Evolutionary conservation across 75 land plant species (phyloP), one percentile per base, ranked within the genome.

Genomic region (Selaginella moellendorffii): DNA sequence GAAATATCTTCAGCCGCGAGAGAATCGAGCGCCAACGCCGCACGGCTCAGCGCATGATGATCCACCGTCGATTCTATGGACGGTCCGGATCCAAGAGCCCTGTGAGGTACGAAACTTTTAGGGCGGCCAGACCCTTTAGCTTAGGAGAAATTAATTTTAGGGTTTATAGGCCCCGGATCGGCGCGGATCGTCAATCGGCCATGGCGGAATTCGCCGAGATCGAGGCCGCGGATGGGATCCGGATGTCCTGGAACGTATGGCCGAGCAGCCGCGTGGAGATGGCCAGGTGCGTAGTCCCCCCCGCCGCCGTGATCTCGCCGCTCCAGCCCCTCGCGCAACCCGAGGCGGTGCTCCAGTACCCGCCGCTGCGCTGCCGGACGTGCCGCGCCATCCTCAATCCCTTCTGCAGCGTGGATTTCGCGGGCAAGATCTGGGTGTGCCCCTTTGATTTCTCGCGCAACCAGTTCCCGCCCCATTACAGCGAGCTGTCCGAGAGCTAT

Each of bases 391-490:
- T 71, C 29, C 82, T 93, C 68, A 90, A 84, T 66, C 85, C 90
- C 53, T 89, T 70, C 65, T 59, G 66, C 20, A 81, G 85, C 52
- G 84, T 83, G 60, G 98, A 93, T 65, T 89, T 78, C 78, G 20
- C 69, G 62, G 85, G 83, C 65, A 86, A 83, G 82, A 78, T 93
- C 72, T 93, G 98, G 98, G 79, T 83, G 73, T 93, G 98, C 71
- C 90, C 96, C 29, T 79, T 93, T 58, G 88, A 92, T 72, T 80
- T 72, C 75, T 80, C 80, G 72, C 83, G 98, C 67, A 86, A 86
- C 66, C 85, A 83, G 26, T 93, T 93, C 65, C 98, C 98, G 17
- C 85, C 65, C 1, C 77, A 78, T 17, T 93, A 93, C 63, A 64
- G 78, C 54, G 51, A 63, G 52, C 81, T 93, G 60, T 68, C 79